These are phyloP conservation scores for Acacia acuminata DNA, from an alignment of 306 rosid genomes.

Conservation along the genomic window DNA sequence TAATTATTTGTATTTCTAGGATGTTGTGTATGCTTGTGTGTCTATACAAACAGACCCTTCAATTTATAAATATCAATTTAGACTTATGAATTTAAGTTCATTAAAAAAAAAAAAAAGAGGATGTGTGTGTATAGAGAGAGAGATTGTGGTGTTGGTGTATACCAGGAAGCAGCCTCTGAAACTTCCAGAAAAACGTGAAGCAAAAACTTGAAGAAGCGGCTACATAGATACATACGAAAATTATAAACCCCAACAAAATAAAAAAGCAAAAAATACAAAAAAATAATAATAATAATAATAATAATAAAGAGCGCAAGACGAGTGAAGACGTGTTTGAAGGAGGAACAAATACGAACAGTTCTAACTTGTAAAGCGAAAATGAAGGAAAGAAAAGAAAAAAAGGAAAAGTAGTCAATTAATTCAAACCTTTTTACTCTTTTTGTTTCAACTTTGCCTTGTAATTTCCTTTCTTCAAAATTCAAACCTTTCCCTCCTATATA, in stretches of 20 bases:
- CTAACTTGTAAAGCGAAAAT: neutral
- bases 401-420: conserved; percentile 20
- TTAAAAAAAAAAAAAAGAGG: too few species aligned
- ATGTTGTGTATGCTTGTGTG: neutral
- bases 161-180: conserved; percentile 29
- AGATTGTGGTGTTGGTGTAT: neutral
- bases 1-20: neutral
- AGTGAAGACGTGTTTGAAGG: conserved; percentile 38
- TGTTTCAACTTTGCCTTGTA: conserved; percentile 22
- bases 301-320: neutral
- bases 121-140: neutral
- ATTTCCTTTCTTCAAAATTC: conserved; percentile 16
- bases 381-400: neutral
- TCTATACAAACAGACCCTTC: neutral
- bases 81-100: neutral
- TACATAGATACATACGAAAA: neutral
- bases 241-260: too few species aligned
- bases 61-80: neutral
- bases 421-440: conserved; percentile 33
- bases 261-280: too few species aligned
- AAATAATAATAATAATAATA: too few species aligned
- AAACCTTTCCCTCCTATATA: neutral
- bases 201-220: neutral
- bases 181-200: conserved; percentile 23
- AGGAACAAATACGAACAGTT: neutral